Evolutionary conservation across 495 filamentous ascomycete species (phyloP), one percentile per base, ranked within the genome.

Genomic region (Bryoglossum gracile): DNA sequence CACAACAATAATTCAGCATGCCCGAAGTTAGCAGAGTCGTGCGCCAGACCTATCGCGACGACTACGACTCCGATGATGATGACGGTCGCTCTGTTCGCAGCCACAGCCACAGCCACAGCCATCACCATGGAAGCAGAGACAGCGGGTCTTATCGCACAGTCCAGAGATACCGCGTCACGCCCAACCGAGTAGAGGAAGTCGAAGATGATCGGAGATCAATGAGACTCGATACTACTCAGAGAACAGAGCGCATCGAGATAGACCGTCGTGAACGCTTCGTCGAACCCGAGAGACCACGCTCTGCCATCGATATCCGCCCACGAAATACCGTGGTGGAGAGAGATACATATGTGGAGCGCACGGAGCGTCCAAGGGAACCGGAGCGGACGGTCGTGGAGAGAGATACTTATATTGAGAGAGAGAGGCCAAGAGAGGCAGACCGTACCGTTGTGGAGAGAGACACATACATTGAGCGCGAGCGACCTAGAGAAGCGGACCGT

Each of bases 141-240:
- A 32, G 19, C 10, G 34, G 48, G 4, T 53, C 50, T 48, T 61
- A 63, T 48, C 75, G 69, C 22, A 77, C 72, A 3, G 70, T 78
- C 26, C 72, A 72, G 58, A 69, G 73, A 30, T 80, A 80, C 62
- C 76, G 77, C 42, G 75, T 63, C 10, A 63, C 62, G 8, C 69
- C 71, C 38, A 52, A 64, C 39, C 61, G 67, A 47, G 58, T 56
- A 16, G 68, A 73, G 18, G 68, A 75, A 44, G 62, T 73, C 51
- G 74, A 76, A 41, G 74, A 75, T 42, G 71, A 75, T 42, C 70
- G 67, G 43, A 62, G 69, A 48, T 67, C 66, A 36, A 63, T 64
- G 43, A 62, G 70, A 48, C 62, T 66, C n/a, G 66, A 64, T 26
- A 61, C 51, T 54, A 28, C 62, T 57, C 50, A 60, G 48, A 55